Percentiles rank a stretch among this genome's conserved stretches.
phyloP scores from a whole-genome alignment of 1,284 basidiomycete species.

The Cutaneotrichosporon spelunceum region DNA sequence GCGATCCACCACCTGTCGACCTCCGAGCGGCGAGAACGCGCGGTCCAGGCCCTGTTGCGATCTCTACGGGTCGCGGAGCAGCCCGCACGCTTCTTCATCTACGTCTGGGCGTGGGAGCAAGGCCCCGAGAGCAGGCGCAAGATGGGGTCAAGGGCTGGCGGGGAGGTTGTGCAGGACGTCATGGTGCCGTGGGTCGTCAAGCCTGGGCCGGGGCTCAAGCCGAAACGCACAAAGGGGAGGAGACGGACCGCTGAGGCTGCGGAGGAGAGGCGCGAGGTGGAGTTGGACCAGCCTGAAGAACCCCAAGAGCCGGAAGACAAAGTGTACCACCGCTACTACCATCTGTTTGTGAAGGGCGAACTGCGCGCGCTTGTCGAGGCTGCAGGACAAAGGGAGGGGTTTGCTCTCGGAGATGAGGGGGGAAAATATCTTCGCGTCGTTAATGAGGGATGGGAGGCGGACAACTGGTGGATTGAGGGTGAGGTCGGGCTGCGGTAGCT shows the following conservation, averaged over 20 bases:
- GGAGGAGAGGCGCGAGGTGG: not conserved
- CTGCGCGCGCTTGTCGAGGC: constrained; percentile 60
- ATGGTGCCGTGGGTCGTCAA: constrained; percentile 66
- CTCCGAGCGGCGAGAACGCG: constrained; percentile 63
- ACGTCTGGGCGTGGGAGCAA: constrained; percentile 99
- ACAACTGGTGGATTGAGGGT: constrained; percentile 53
- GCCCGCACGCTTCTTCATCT: constrained; percentile 78
- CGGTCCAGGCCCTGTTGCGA: constrained; percentile 68
- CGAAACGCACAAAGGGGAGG: constrained; percentile 9
- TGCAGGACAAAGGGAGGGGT: constrained; percentile 62
- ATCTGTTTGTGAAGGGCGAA: constrained; percentile 82
- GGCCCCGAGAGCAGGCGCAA: constrained; percentile 71
- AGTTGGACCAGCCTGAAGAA: constrained; percentile 4
- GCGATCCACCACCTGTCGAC: constrained; percentile 92
- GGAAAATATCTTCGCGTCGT: constrained; percentile 62
- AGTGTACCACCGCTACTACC: constrained; percentile 84
- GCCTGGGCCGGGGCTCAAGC: constrained; percentile 18
- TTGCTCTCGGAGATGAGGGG: constrained; percentile 41
- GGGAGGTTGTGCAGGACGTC: constrained; percentile 59
- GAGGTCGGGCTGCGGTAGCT: constrained; percentile 34
- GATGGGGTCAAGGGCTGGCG: constrained; percentile 53
- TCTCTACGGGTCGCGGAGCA: constrained; percentile 58
- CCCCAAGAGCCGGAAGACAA: constrained; percentile 21
- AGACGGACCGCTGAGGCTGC: constrained; percentile 2
- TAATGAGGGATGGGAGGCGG: constrained; percentile 72